Evolutionary conservation across 2,329 filamentous ascomycete genomes (phyloP), one percentile per base, ranked within the genome.

Genomic region (Alternaria triticimaculans): DNA sequence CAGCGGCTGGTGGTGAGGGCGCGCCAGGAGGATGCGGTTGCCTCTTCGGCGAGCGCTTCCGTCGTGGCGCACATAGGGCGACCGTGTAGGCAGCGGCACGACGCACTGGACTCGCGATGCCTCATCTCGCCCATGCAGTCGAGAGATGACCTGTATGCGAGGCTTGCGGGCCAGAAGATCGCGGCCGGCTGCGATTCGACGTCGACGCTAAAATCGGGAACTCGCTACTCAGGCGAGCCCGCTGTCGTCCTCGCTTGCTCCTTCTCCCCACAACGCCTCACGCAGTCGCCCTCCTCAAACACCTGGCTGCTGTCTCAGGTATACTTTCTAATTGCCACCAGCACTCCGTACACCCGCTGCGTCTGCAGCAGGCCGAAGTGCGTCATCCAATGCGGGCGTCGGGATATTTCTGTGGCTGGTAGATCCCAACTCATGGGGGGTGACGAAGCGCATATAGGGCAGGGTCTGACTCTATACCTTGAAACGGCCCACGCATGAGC

Each of bases 401-500:
- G 73, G 75, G 72, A 70, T 43, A 70, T 76, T 76, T 68, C 71
- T 73, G 75, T 77, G 76, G 72, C 76, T 78, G 74, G 75, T 71
- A 72, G 73, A 77, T 77, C 73, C 68, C 74, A 70, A 62, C 68
- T 70, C 60, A 65, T 64, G 70, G 71, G 72, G 71, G 75, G 71
- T 73, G 70, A 63, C 73, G 69, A 78, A 75, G 71, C 76, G 78
- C 76, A 74, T 80, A 80, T 81, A 77, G 75, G 55, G n/a, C 74
- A 56, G 59, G 78, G 75, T 60, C 61, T 46, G 62, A 62, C 66
- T 73, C 72, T 77, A 76, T 71, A 70, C 73, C 74, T 77, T 80
- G 76, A 81, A 80, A 80, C 78, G 73, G 76, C 75, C 75, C 75
- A 69, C 72, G 79, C 77, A 78, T 78, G 76, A 78, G 78, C 75